Conservation (phyloP, 352 stramenopile genomes). For the Pythium phragmiticola region DNA sequence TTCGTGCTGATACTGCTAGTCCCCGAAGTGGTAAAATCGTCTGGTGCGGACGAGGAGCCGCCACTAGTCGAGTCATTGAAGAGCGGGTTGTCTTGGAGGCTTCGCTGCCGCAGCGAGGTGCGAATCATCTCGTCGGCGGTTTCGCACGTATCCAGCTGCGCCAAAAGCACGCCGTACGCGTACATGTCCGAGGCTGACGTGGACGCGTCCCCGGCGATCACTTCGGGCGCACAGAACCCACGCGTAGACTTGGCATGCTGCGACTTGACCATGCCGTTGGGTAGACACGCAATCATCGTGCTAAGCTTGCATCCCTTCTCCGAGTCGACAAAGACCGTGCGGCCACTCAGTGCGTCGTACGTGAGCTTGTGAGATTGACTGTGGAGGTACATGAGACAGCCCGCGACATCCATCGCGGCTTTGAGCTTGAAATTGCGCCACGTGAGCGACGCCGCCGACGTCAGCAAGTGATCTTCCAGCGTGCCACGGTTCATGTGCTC, state of each 20-base stretch:
- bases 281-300: conserved; percentile 62
- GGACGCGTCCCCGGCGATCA: conserved; percentile 23
- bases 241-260: conserved; percentile 20
- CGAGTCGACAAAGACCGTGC: conserved; percentile 70
- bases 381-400: conserved; percentile 77
- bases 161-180: conserved; percentile 34
- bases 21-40: conserved; percentile 7
- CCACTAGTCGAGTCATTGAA: conserved; percentile 29
- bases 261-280: conserved; percentile 34
- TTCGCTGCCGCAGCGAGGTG: conserved; percentile 54
- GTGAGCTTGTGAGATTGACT: conserved; percentile 57
- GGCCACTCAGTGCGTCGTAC: conserved; percentile 69
- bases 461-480: conserved; percentile 54
- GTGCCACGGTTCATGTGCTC: conserved; percentile 74
- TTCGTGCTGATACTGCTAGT: conserved; percentile 22
- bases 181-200: conserved; percentile 35
- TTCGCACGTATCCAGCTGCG: conserved; percentile 33
- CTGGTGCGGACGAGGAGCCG: conserved; percentile 26
- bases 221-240: conserved; percentile 28
- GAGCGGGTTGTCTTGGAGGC: conserved; percentile 27
- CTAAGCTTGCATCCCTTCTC: conserved; percentile 79
- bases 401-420: conserved; percentile 59
- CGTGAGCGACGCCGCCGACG: conserved; percentile 38
- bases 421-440: conserved; percentile 83
- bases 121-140: conserved; percentile 66